phyloP scores from a whole-genome alignment of 2,329 filamentous ascomycete genomes.

The Colletotrichum sojae region DNA sequence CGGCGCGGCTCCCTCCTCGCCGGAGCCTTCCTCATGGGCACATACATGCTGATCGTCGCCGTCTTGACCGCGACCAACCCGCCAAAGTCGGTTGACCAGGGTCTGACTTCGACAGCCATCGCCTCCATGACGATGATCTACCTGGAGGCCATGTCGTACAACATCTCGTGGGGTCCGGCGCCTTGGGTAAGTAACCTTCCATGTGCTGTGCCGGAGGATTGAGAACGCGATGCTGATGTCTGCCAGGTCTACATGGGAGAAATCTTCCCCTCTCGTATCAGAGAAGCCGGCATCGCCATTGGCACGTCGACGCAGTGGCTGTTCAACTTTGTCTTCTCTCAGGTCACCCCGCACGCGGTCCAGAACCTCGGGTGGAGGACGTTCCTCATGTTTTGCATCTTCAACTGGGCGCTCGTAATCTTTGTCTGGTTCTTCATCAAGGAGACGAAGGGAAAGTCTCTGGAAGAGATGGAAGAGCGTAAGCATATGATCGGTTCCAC shows the following conservation, averaged over 20 bases:
- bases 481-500: constrained; percentile 19
- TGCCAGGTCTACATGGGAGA: constrained; percentile 60
- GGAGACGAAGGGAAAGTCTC: constrained; percentile 58
- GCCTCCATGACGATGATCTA: constrained; percentile 66
- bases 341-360: constrained; percentile 64
- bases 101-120: constrained; percentile 56
- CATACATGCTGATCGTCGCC: constrained; percentile 67
- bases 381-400: constrained; percentile 65
- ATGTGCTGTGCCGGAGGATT: background rate
- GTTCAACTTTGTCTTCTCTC: constrained; percentile 65
- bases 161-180: constrained; percentile 66
- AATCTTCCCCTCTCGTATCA: constrained; percentile 66
- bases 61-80: constrained; percentile 62
- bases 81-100: constrained; percentile 47
- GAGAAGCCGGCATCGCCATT: constrained; percentile 64
- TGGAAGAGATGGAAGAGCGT: constrained; percentile 58
- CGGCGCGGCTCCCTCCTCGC: constrained; percentile 63
- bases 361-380: constrained; percentile 62
- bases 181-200: constrained; percentile 55
- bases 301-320: constrained; percentile 66
- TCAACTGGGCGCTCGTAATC: constrained; percentile 60
- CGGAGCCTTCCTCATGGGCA: constrained; percentile 64
- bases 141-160: constrained; percentile 64
- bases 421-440: constrained; percentile 61
- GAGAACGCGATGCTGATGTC: background rate